Evolutionary conservation across 2,329 filamentous ascomycete species (phyloP), one percentile per base, ranked within the genome.

Genomic region (Metarhizium guizhouense): DNA sequence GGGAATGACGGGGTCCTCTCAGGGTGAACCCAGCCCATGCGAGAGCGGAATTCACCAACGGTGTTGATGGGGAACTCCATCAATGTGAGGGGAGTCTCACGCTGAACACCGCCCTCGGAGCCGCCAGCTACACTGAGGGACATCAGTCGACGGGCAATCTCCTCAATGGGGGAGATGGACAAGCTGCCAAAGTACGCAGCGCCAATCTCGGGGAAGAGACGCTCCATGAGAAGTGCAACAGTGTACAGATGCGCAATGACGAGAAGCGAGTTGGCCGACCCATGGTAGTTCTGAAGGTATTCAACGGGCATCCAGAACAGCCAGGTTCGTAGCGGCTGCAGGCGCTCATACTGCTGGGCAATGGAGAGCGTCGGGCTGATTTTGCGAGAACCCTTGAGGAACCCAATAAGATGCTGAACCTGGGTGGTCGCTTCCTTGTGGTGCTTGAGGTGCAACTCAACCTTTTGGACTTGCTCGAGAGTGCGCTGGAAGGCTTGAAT

Each of bases 261-360:
- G 53, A 95, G 79, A 61, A 96, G 78, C 1, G 90, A 87, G 57
- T 83, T 88, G 29, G 88, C 81, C 61, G 93, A 90, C 40, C 83
- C 83, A 52, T 86, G 84, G 50, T 86, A 87, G 60, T 85, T 84
- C 67, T 93, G 87, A 30, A 96, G 79, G 63, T 92, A 87, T 61
- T 85, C 84, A 38, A 96, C 85, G 1, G 94, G 94, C 55, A 96
- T 83, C 91, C 93, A 97, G 73, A 97, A 96, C 16, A 97, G 82
- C 91, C 93, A 96, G 63, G 89, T 88, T 55, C 92, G 83, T 57
- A 99, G 80, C 10, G 90, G 86, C 60, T 95, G 92, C 11, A 97
- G 82, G 60, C 92, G 88, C 65, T 91, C 87, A 68, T 96, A 97
- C 66, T 95, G 90, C 67, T 95, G 85, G 60, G 90, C 86, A 29